phyloP scores from a whole-genome alignment of 768 basidiomycete species.

The Agaricus blazei region DNA sequence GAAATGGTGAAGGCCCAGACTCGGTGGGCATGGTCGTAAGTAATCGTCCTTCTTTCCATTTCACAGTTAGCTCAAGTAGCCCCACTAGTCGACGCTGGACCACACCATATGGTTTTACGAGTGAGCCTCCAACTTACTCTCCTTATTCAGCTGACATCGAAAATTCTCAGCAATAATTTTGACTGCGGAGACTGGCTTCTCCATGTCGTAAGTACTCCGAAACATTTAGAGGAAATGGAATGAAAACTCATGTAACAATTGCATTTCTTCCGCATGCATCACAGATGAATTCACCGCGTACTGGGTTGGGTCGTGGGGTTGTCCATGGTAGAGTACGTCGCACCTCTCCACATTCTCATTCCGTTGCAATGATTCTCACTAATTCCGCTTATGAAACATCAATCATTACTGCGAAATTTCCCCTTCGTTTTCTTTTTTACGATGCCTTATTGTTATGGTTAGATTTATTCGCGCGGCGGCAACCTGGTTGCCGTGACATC shows the following conservation, averaged over 20 bases:
- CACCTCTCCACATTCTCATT: not conserved
- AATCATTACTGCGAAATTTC: not conserved
- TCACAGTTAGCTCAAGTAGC: not conserved
- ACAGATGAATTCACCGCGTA: slow-evolving; percentile 61
- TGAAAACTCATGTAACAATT: slow-evolving; percentile 11
- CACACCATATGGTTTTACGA: slow-evolving; percentile 79
- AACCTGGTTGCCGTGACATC: slow-evolving; percentile 68
- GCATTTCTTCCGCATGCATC: slow-evolving; percentile 1
- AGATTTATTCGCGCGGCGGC: slow-evolving; percentile 71
- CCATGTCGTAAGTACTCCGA: slow-evolving; percentile 51
- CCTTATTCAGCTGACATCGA: not conserved
- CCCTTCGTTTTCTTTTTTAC: not conserved
- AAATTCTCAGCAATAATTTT: slow-evolving; percentile 52
- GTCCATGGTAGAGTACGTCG: slow-evolving; percentile 62
- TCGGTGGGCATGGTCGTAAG: slow-evolving; percentile 59
- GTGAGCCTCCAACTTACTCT: slow-evolving; percentile 30
- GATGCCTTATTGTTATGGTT: not conserved
- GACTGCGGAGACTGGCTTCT: slow-evolving; percentile 79
- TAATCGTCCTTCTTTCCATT: slow-evolving; percentile 6
- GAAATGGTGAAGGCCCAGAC: slow-evolving; percentile 43
- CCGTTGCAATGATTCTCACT: not conserved
- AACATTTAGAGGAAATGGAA: not conserved
- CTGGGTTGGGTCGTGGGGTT: slow-evolving; percentile 62
- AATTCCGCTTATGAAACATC: not conserved
- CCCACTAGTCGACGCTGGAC: slow-evolving; percentile 60